Evolutionary conservation across 805 yeast genomes (phyloP).

Genomic region (Candida maris): DNA sequence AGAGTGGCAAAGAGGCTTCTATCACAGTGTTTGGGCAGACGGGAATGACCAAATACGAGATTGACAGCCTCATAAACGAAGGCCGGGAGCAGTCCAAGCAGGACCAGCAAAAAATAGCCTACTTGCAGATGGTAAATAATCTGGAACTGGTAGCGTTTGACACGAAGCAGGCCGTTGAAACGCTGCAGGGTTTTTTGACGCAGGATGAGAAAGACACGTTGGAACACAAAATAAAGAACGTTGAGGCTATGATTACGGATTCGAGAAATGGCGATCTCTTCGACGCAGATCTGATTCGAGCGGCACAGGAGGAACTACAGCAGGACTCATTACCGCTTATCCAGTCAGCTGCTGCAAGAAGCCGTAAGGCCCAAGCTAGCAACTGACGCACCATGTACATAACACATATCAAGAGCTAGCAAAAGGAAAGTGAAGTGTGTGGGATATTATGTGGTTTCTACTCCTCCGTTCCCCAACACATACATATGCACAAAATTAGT

Average conservation of each 20-base stretch:
- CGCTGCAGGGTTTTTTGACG: conserved; percentile 20
- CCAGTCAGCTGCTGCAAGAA: conserved; percentile 26
- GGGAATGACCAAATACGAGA: conserved; percentile 85
- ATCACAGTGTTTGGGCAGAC: conserved; percentile 96
- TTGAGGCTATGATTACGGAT: conserved; percentile 28
- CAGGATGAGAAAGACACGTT: conserved; percentile 14
- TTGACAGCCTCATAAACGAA: conserved; percentile 86
- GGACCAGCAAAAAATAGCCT: conserved; percentile 42
- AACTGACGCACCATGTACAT: too few species aligned
- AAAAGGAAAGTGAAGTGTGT: too few species aligned
- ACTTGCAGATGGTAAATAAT: conserved; percentile 79
- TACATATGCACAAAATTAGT: too few species aligned
- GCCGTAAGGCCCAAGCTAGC: conserved; percentile 14
- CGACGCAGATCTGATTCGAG: conserved; percentile 28
- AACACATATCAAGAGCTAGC: not conserved
- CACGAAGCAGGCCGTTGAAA: conserved; percentile 31
- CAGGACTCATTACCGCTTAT: conserved; percentile 26
- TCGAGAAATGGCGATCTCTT: conserved; percentile 29
- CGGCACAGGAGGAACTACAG: conserved; percentile 35
- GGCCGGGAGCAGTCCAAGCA: conserved; percentile 86
- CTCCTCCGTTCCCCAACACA: too few species aligned
- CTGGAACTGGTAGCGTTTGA: conserved; percentile 35
- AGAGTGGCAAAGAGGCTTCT: conserved; percentile 88
- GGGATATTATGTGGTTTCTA: too few species aligned
- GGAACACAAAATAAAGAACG: conserved; percentile 20